Percentiles rank a stretch among this genome's conserved stretches.
Evolutionary conservation across 2,329 filamentous ascomycete species (phyloP).

Genomic region (Byssoonygena ceratinophila): DNA sequence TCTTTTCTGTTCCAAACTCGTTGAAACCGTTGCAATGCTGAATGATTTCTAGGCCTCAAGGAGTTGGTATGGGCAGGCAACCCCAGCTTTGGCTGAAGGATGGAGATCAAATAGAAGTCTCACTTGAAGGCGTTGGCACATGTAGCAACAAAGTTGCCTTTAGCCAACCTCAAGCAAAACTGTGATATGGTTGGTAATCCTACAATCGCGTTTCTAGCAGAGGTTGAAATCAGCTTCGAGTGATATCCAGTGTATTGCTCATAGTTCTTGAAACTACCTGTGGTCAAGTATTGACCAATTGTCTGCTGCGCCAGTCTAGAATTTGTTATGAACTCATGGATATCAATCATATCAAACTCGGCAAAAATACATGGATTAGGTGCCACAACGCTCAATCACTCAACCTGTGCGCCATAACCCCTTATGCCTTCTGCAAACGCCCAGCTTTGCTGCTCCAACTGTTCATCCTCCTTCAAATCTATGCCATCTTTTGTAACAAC

Average conservation of each 20-base stretch:
- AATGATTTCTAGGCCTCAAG: conserved; percentile 47
- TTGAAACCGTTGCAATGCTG: not conserved
- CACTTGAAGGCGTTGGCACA: conserved; percentile 54
- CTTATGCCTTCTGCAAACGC: conserved; percentile 90
- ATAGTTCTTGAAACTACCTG: not conserved
- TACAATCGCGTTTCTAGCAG: not conserved
- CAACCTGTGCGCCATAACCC: conserved; percentile 80
- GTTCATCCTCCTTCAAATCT: conserved; percentile 70
- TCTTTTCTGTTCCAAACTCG: conserved; percentile 13
- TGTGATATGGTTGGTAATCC: conserved; percentile 21
- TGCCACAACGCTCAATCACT: conserved; percentile 25
- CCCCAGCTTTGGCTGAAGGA: conserved; percentile 59
- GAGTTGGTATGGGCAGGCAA: conserved; percentile 59
- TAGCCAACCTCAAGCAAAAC: conserved; percentile 33
- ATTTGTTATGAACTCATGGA: not conserved
- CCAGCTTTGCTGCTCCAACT: conserved; percentile 94
- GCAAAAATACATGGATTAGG: not conserved
- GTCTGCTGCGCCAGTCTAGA: not conserved
- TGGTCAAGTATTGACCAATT: not conserved
- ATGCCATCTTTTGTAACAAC: conserved; percentile 83
- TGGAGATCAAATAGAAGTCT: conserved; percentile 59
- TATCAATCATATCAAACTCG: not conserved
- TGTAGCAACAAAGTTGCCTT: conserved; percentile 38
- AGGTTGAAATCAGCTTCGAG: not conserved
- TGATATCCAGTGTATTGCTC: not conserved